Percentiles rank a stretch among this genome's conserved stretches.
Evolutionary conservation across 2,329 filamentous ascomycete genomes (phyloP).

Genomic region (Penicillium sp.): DNA sequence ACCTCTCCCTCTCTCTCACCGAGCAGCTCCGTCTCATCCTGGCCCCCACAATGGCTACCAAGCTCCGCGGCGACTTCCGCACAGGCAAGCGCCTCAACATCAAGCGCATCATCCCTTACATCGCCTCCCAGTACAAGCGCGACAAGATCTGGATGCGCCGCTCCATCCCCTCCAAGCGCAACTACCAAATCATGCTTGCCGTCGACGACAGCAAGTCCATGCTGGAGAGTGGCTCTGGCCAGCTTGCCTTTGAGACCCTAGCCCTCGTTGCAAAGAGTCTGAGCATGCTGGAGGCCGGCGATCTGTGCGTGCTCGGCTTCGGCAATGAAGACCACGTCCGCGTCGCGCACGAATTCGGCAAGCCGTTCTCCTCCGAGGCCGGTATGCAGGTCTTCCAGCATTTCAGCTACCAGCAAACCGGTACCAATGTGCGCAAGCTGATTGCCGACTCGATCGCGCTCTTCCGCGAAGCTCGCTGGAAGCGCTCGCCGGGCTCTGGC

Average conservation of each 20-base stretch:
- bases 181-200: slow-evolving; percentile 95
- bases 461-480: slow-evolving; percentile 74
- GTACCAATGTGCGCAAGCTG: slow-evolving; percentile 81
- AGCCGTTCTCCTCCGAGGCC: slow-evolving; percentile 76
- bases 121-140: slow-evolving; percentile 95
- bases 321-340: slow-evolving; percentile 71
- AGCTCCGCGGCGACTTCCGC: slow-evolving; percentile 93
- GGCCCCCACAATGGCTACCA: slow-evolving; percentile 89
- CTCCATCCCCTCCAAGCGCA: slow-evolving; percentile 85
- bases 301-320: slow-evolving; percentile 89
- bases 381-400: slow-evolving; percentile 81
- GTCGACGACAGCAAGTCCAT: slow-evolving; percentile 96
- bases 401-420: slow-evolving; percentile 81
- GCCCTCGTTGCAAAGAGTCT: slow-evolving; percentile 87
- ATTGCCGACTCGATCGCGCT: slow-evolving; percentile 76
- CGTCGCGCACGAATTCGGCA: slow-evolving; percentile 82
- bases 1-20: slow-evolving; percentile 83
- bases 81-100: slow-evolving; percentile 98
- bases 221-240: slow-evolving; percentile 76
- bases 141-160: slow-evolving; percentile 99
- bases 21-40: slow-evolving; percentile 96
- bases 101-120: slow-evolving; percentile 99
- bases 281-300: slow-evolving; percentile 89
- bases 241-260: slow-evolving; percentile 88
- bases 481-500: slow-evolving; percentile 53